These are phyloP conservation scores for Aspergillus steynii DNA, from an alignment of 495 filamentous ascomycete species.

Conservation along the genomic window DNA sequence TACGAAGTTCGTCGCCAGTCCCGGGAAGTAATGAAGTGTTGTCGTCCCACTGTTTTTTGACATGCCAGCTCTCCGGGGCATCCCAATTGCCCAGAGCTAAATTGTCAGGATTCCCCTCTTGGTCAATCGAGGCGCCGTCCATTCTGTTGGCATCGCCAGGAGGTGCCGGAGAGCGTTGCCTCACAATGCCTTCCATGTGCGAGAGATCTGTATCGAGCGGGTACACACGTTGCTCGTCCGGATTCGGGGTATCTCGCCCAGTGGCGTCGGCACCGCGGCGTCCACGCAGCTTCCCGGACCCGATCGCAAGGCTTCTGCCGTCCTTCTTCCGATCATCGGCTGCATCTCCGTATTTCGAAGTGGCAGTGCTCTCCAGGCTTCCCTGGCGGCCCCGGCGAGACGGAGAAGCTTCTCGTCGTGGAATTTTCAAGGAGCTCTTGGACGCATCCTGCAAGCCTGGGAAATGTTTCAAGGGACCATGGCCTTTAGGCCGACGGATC, in stretches of 20 bases:
- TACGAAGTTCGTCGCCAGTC: slow-evolving; percentile 43
- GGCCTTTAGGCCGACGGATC: slow-evolving; percentile 56
- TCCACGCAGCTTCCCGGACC: slow-evolving; percentile 32
- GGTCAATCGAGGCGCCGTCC: slow-evolving; percentile 51
- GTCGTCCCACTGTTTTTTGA: slow-evolving; percentile 69
- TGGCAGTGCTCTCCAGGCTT: slow-evolving; percentile 40
- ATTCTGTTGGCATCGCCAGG: slow-evolving; percentile 45
- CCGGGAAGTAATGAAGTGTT: slow-evolving; percentile 55
- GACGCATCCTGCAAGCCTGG: slow-evolving; percentile 48
- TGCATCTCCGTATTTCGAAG: slow-evolving; percentile 26
- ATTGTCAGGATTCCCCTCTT: slow-evolving; percentile 30
- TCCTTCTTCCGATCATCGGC: slow-evolving; percentile 50
- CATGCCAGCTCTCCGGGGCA: slow-evolving; percentile 92
- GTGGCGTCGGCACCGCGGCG: slow-evolving; percentile 57
- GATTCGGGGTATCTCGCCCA: slow-evolving; percentile 30
- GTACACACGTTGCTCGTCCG: slow-evolving; percentile 51
- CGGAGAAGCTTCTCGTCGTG: slow-evolving; percentile 53
- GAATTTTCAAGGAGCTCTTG: slow-evolving; percentile 41
- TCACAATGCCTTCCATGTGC: slow-evolving; percentile 83
- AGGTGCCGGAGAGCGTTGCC: slow-evolving; percentile 48
- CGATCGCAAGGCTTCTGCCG: slow-evolving; percentile 39
- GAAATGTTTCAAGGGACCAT: slow-evolving; percentile 55
- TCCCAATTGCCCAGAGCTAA: slow-evolving; percentile 63
- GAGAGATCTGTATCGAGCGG: slow-evolving; percentile 80
- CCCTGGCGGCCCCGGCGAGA: slow-evolving; percentile 40